Base-by-base conservation (phyloP, 2,329 filamentous ascomycete genomes). In the Dothideomycetes sp. region DNA sequence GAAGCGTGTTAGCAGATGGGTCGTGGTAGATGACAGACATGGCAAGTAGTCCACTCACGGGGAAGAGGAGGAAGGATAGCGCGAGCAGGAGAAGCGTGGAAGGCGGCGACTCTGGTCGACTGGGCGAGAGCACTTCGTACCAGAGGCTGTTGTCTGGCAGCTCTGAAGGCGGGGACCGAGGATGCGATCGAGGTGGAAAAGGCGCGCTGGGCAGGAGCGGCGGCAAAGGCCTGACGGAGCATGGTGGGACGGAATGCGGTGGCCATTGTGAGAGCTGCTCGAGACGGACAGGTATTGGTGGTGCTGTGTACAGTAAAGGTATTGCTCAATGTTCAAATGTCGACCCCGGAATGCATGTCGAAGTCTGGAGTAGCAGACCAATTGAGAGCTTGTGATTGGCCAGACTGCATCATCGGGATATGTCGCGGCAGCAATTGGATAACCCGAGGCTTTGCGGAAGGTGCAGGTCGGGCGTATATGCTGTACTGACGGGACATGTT, bases 41-140 rank as follows among this genome's bases (percentile, higher is more conserved):
- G 22, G 22, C 12, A 27, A 12, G 12, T 27, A 27, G 24, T 22
- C 19, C 29, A 74, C 82, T 66, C 71, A 91, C 87, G 91, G 56
- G 88, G 87, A 49, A 83, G 75, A 41, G 87, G 80, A 44, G 89
- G 86, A 42, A 98, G 73, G 56, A 89, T 81, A 58, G 73, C 72
- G 62, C 77, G 75, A 65, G 76, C 75, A 63, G 77, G 73, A 31
- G 84, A 85, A 55, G 81, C 84, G 65, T 95, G 88, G 75, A 98
- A 94, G 52, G 84, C 80, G 49, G 87, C 81, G 53, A 79, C 70
- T 61, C 78, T 60, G 39, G 61, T 55, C n/a, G n/a, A n/a, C n/a
- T n/a, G n/a, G 35, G 63, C 56, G 57, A 48, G 41, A 47, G 62
- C 53, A 52, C 60, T n/a, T n/a, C n/a, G 62, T 37, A 59, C 56